These are phyloP conservation scores for Hymenoscyphus infarciens DNA, from an alignment of 2,329 filamentous ascomycete species.

Conservation along the genomic window DNA sequence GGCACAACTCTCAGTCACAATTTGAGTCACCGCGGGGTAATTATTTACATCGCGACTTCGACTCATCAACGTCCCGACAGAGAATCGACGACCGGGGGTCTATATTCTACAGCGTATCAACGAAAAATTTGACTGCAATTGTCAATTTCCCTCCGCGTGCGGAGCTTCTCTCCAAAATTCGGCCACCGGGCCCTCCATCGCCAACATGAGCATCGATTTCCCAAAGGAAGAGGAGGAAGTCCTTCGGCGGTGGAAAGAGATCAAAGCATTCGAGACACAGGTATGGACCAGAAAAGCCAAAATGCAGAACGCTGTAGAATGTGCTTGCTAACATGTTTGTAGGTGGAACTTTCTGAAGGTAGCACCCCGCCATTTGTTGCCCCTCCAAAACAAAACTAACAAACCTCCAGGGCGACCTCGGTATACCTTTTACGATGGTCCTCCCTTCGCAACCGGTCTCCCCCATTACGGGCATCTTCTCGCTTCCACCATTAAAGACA, in stretches of 20 bases:
- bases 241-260: conserved; percentile 84
- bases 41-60: conserved; percentile 3
- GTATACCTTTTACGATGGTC: conserved; percentile 94
- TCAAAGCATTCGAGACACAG: conserved; percentile 85
- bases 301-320: conserved; percentile 40
- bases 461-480: conserved; percentile 67
- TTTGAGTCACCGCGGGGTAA: conserved; percentile 21
- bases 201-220: conserved; percentile 65
- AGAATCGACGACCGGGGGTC: not conserved
- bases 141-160: not conserved
- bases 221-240: conserved; percentile 84
- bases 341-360: conserved; percentile 76
- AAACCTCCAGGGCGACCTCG: conserved; percentile 50
- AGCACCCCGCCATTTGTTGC: conserved; percentile 2
- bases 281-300: conserved; percentile 5
- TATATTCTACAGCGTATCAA: not conserved
- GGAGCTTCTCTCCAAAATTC: not conserved
- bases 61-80: not conserved
- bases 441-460: conserved; percentile 70
- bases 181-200: conserved; percentile 14
- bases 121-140: not conserved
- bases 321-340: conserved; percentile 12
- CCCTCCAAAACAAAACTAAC: conserved; percentile 8
- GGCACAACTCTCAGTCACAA: conserved; percentile 7
- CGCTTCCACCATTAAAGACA: conserved; percentile 94